A percentile compares a stretch with the other conserved stretches of the same genome.
These are phyloP conservation scores for Cordyceps farinosa DNA, from an alignment of 2,329 filamentous ascomycete genomes.

Conservation along the genomic window DNA sequence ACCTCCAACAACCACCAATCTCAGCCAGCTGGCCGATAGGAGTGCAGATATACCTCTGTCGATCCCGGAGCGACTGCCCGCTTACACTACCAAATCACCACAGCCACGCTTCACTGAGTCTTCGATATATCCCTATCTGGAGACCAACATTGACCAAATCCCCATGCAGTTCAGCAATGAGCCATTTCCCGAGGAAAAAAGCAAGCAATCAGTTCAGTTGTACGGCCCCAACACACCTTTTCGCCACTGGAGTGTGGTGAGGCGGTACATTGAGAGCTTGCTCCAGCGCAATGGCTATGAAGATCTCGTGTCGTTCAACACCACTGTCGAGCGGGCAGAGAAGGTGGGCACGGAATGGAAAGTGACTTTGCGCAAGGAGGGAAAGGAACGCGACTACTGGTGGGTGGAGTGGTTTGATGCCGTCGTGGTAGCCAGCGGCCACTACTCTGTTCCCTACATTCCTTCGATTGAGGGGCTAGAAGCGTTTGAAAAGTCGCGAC, in stretches of 20 bases:
- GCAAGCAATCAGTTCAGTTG: conserved; percentile 28
- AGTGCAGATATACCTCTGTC: conserved; percentile 45
- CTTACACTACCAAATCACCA: conserved; percentile 37
- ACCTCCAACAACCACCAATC: no score
- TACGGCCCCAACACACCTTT: conserved; percentile 60
- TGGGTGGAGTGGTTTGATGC: conserved; percentile 62
- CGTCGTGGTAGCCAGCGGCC: conserved; percentile 57
- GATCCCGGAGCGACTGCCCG: conserved; percentile 47
- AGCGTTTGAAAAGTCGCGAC: conserved; percentile 41
- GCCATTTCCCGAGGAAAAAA: conserved; percentile 41
- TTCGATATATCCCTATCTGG: conserved; percentile 59
- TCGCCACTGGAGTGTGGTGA: conserved; percentile 56
- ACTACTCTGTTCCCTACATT: conserved; percentile 58
- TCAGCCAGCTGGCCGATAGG: no score
- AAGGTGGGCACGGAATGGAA: conserved; percentile 50
- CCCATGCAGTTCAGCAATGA: conserved; percentile 61
- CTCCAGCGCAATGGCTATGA: conserved; percentile 52
- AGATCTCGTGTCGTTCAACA: conserved; percentile 51
- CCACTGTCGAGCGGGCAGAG: conserved; percentile 57
- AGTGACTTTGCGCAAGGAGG: conserved; percentile 43
- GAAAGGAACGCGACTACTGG: conserved; percentile 50
- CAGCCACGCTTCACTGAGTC: conserved; percentile 54
- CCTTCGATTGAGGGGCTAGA: conserved; percentile 47
- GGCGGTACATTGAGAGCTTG: conserved; percentile 50
- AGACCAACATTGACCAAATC: conserved; percentile 59